Conservation (phyloP, 495 filamentous ascomycete species). For the Parathielavia appendiculata region DNA sequence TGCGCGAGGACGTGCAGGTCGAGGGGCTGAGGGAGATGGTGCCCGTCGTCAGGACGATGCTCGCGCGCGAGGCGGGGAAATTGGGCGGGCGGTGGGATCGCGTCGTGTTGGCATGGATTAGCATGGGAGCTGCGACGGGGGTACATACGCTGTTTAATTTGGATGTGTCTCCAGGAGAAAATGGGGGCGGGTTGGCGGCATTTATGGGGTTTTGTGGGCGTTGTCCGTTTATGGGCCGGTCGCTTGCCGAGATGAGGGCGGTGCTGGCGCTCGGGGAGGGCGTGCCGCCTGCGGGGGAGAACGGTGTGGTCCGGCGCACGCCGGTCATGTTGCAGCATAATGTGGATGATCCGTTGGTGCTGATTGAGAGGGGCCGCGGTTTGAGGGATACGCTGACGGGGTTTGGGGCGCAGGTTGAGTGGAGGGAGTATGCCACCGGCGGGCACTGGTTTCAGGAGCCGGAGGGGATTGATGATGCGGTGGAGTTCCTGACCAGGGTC, state of each 20-base stretch:
- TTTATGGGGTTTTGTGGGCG: constrained; percentile 55
- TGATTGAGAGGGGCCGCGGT: constrained; percentile 40
- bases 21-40: constrained; percentile 30
- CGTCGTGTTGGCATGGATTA: constrained; percentile 35
- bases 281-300: too few relatives aligned
- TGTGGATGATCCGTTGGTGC: constrained; percentile 46
- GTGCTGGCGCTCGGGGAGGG: constrained; percentile 7
- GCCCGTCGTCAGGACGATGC: constrained; percentile 17
- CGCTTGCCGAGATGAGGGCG: constrained; percentile 26
- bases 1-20: constrained; percentile 31
- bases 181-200: constrained; percentile 30
- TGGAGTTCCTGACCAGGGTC: constrained; percentile 36
- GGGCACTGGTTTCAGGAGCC: constrained; percentile 55
- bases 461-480: constrained; percentile 48
- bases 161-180: constrained; percentile 16
- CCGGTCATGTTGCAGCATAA: constrained; percentile 54
- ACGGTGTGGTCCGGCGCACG: constrained; percentile 28
- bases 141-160: constrained; percentile 40
- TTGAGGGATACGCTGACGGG: constrained; percentile 36
- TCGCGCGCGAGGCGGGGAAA: constrained; percentile 29
- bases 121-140: constrained; percentile 42
- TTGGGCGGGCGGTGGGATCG: constrained; percentile 29
- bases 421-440: constrained; percentile 48
- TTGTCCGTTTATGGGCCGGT: constrained; percentile 45
- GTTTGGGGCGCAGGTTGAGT: constrained; percentile 44